Evolutionary conservation across 345 rosid species (phyloP).

Genomic region (Murraya koenigii): DNA sequence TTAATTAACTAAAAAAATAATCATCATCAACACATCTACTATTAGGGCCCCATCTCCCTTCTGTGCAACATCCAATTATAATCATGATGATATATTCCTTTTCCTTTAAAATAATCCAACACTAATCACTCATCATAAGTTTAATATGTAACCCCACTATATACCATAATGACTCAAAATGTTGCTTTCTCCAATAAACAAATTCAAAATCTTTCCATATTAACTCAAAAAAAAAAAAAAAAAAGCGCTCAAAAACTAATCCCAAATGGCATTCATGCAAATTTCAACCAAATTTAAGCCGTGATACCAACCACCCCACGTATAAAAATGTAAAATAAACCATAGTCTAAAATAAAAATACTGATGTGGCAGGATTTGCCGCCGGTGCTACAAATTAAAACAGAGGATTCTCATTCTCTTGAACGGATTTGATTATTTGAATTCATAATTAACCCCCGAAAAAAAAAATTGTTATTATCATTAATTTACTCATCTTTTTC

Average conservation of each 20-base stretch:
- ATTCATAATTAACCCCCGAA: not conserved
- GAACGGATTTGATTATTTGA: conserved; percentile 19
- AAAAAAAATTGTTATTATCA: not conserved
- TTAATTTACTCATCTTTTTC: conserved; percentile 4
- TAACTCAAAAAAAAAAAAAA: too few relatives aligned
- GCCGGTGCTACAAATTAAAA: conserved; percentile 25
- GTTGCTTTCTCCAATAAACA: conserved; percentile 17
- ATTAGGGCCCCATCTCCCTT: not conserved
- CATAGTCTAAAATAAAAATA: not conserved
- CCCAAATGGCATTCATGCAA: not conserved
- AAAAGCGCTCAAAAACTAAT: conserved; percentile 13
- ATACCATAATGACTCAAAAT: conserved; percentile 21
- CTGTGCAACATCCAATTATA: conserved; percentile 5
- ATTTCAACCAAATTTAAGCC: not conserved
- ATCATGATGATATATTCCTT: conserved; percentile 11
- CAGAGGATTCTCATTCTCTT: conserved; percentile 35
- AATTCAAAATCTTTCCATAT: not conserved
- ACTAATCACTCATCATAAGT: conserved; percentile 6
- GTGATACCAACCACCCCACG: not conserved
- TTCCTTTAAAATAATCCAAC: conserved; percentile 3
- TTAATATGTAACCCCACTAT: conserved; percentile 12
- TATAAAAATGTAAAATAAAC: conserved; percentile 6
- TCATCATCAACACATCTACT: not conserved
- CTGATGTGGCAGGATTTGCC: conserved; percentile 30
- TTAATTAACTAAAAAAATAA: not conserved